phyloP scores from a whole-genome alignment of 306 rosid genomes.

The Begonia fuchsioides region DNA sequence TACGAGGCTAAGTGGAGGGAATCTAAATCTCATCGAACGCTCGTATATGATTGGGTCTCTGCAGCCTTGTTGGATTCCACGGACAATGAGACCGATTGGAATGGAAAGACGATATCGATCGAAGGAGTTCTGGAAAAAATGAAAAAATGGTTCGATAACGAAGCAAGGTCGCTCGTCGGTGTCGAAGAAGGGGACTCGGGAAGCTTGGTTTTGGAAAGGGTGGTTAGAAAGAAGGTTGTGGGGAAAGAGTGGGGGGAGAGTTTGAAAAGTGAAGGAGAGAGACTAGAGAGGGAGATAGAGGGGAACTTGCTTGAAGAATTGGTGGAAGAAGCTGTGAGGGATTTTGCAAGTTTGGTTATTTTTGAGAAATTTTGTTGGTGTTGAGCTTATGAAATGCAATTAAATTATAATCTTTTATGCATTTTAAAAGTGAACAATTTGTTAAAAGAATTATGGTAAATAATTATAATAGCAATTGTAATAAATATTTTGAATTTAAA shows the following conservation, averaged over 20 bases:
- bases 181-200: slow-evolving; percentile 43
- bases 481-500: no score
- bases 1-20: slow-evolving; percentile 66
- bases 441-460: no score
- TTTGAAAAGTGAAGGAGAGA: slow-evolving; percentile 43
- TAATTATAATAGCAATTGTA: no score
- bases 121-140: slow-evolving; percentile 54
- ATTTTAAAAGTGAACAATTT: no score
- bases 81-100: slow-evolving; percentile 14
- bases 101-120: slow-evolving; percentile 22
- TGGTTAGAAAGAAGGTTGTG: slow-evolving; percentile 57
- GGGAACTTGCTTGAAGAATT: slow-evolving; percentile 56
- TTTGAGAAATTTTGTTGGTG: no score
- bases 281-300: slow-evolving; percentile 57
- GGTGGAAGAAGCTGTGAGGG: slow-evolving; percentile 55
- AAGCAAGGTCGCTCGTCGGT: slow-evolving; percentile 30
- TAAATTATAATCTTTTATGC: no score
- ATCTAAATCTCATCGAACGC: slow-evolving; percentile 49
- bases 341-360: slow-evolving; percentile 19
- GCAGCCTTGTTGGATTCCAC: slow-evolving; percentile 39
- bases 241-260: slow-evolving; percentile 57
- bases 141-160: slow-evolving; percentile 47
- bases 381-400: no score
- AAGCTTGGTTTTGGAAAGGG: slow-evolving; percentile 64
- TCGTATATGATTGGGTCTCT: slow-evolving; percentile 67